These are phyloP conservation scores for Erigeron philadelphicus DNA, from an alignment of 140 eudicot species.

Conservation along the genomic window DNA sequence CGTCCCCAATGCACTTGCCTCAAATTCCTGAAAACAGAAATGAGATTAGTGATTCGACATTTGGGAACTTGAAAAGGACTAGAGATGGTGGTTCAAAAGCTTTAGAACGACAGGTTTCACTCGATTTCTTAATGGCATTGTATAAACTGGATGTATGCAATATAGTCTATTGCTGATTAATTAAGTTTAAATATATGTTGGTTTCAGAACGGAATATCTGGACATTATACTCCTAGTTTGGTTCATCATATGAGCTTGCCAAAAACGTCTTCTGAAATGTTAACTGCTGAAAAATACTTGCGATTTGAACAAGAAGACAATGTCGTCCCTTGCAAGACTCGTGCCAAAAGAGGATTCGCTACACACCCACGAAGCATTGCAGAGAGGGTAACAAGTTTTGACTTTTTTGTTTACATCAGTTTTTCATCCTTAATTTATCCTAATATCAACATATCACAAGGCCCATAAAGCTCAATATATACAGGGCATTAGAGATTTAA, in stretches of 20 bases:
- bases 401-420: neutral
- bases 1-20: constrained; percentile 51
- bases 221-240: constrained; percentile 39
- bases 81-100: constrained; percentile 48
- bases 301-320: constrained; percentile 60
- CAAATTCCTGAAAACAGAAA: constrained; percentile 46
- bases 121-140: neutral
- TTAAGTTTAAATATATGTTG: constrained; percentile 20
- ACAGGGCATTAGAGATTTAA: too few species aligned
- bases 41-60: constrained; percentile 46
- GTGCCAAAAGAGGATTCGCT: constrained; percentile 93
- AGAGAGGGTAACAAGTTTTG: constrained; percentile 56
- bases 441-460: neutral
- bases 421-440: neutral
- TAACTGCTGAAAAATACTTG: constrained; percentile 47
- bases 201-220: constrained; percentile 45
- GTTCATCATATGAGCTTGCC: constrained; percentile 92
- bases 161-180: neutral
- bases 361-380: constrained; percentile 98
- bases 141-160: neutral
- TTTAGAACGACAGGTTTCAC: constrained; percentile 45
- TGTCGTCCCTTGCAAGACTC: constrained; percentile 52
- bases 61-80: constrained; percentile 46
- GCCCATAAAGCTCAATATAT: too few species aligned
- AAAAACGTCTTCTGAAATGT: constrained; percentile 56